These are phyloP conservation scores for Euphorbia schlechtendalii DNA, from an alignment of 441 rosid species.

Conservation along the genomic window DNA sequence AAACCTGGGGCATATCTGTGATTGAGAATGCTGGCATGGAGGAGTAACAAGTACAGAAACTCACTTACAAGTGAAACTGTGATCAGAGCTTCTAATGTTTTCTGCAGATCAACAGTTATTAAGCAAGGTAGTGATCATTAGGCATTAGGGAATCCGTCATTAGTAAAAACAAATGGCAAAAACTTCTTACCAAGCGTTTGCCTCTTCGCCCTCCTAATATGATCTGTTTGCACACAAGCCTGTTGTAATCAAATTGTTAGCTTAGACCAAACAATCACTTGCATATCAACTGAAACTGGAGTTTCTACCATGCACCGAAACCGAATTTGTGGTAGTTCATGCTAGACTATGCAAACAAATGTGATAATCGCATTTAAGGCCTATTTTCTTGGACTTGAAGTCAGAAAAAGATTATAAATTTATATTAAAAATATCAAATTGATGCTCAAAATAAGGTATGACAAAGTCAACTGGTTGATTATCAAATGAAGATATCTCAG, in stretches of 20 bases:
- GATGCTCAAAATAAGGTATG: no score
- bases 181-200: slow-evolving; percentile 29
- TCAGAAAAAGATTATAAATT: no score
- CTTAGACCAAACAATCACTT: background rate
- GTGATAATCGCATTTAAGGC: no score
- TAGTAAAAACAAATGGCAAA: background rate
- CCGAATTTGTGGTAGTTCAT: no score
- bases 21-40: slow-evolving; percentile 19
- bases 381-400: no score
- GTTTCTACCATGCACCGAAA: no score
- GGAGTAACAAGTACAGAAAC: slow-evolving; percentile 24
- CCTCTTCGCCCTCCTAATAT: slow-evolving; percentile 32
- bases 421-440: no score
- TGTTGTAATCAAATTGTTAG: background rate
- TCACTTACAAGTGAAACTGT: slow-evolving; percentile 24
- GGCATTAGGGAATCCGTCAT: background rate
- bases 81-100: slow-evolving; percentile 32
- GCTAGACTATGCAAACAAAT: no score
- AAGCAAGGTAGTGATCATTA: background rate
- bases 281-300: no score
- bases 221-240: slow-evolving; percentile 32
- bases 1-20: slow-evolving; percentile 15
- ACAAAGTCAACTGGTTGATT: no score
- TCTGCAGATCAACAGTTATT: slow-evolving; percentile 17
- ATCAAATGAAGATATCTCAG: no score